Percentiles rank a stretch among this genome's conserved stretches.
Conservation (phyloP, 208 protist species). For the Trypanosomatidae sp. region DNA sequence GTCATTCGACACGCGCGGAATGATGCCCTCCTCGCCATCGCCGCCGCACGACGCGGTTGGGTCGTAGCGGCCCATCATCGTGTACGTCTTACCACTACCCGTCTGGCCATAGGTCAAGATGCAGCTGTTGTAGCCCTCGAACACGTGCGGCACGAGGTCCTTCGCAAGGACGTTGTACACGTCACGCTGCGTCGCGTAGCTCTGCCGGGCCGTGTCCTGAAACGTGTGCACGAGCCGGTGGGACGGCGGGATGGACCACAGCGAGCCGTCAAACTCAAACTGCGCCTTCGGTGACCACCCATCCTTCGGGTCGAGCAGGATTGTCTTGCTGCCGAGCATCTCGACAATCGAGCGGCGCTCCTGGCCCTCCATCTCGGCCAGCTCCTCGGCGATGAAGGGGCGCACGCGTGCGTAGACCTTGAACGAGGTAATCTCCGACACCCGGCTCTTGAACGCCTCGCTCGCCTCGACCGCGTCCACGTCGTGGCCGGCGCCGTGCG, state of each 20-base stretch:
- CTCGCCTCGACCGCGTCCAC: conserved; percentile 49
- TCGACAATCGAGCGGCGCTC: conserved; percentile 78
- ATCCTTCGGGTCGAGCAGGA: conserved; percentile 77
- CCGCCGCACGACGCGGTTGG: conserved; percentile 50
- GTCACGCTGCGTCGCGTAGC: conserved; percentile 71
- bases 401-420: conserved; percentile 73
- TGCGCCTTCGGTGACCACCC: conserved; percentile 78
- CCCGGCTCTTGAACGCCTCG: conserved; percentile 58
- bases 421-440: conserved; percentile 82
- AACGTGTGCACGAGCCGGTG: conserved; percentile 80
- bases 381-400: conserved; percentile 80
- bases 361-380: conserved; percentile 77
- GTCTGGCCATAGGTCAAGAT: conserved; percentile 91
- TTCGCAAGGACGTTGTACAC: conserved; percentile 88
- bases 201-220: conserved; percentile 51
- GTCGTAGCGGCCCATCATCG: conserved; percentile 84
- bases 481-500: conserved; percentile 14
- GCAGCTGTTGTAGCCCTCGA: conserved; percentile 86
- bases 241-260: conserved; percentile 82
- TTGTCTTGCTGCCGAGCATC: conserved; percentile 80
- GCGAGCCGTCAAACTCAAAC: conserved; percentile 82
- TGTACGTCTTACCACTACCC: conserved; percentile 88
- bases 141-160: conserved; percentile 86
- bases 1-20: conserved; percentile 85
- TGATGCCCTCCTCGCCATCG: conserved; percentile 81